Base-by-base conservation (phyloP, 1,284 basidiomycete species). In the Leccinum solheimii region DNA sequence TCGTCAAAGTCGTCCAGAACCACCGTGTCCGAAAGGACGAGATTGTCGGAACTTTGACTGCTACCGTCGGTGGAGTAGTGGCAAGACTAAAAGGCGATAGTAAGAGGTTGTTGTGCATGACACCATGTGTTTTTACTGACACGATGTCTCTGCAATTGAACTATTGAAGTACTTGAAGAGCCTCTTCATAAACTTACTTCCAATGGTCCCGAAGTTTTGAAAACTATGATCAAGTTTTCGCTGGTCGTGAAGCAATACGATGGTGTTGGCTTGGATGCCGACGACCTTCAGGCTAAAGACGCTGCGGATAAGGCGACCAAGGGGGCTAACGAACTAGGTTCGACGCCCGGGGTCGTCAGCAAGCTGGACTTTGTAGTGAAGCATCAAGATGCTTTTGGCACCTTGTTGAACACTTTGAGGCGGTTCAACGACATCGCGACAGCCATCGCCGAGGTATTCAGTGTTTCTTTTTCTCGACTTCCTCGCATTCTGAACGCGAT, bases 1-100 rank as follows among this genome's bases (percentile, higher is more conserved):
- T 27, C n/a, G 50, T 52, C 11, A 52, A 30, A 27, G 59, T 61
- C 38, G 27, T 43, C 40, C 61, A 62, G 19, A 52, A 56, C 21
- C 48, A 55, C 19, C 21, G 13, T 23, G 3, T 34, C 3, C 21
- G 51, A 34, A 60, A 32, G 30, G 53, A 56, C 30, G 19, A 45
- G 16, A 7, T 52, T 16, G 10, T 62, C 6, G 59, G 43, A 14
- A 52, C 19, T 30, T 6, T 62, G 9, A n/a, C n/a, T 10, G 50
- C 26, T 30, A 52, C 50, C 27, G 27, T 52, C n/a, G 27, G 50
- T 3, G 26, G 50, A 27, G 2, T 55, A 30, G 4, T 52, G 27
- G 50, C 14, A n/a, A 52, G 27, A 52, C 27, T 30, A 27, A 30
- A 30, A 5, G 26, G 5, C 1, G 23, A 21, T n/a, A n/a, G 50